A percentile compares a stretch with the other conserved stretches of the same genome.
Evolutionary conservation across 2,329 filamentous ascomycete genomes (phyloP).

Genomic region (Fusarium ambrosium): DNA sequence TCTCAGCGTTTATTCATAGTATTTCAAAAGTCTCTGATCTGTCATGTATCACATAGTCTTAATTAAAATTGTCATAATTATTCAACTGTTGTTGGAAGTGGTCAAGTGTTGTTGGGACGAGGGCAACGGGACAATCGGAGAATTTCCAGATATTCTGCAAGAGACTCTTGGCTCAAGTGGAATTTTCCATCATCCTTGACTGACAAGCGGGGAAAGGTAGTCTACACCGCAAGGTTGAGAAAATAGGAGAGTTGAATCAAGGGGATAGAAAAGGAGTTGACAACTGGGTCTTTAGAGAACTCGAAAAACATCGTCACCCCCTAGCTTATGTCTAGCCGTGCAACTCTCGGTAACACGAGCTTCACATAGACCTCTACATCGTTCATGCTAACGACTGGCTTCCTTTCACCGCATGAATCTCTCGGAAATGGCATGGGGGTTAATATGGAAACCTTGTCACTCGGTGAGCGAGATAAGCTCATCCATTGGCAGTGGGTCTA

Average conservation of each 20-base stretch:
- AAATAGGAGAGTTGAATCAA: background rate
- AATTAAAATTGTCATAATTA: background rate
- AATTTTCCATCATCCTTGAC: background rate
- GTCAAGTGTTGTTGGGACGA: background rate
- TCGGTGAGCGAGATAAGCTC: conserved; percentile 32
- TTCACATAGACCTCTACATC: background rate
- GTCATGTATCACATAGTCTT: conserved; percentile 10
- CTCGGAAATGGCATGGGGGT: background rate
- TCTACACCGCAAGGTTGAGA: conserved; percentile 2
- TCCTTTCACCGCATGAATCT: conserved; percentile 3
- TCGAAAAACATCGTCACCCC: background rate
- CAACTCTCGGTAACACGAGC: background rate
- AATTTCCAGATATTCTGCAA: conserved; percentile 4
- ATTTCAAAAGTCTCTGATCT: conserved; percentile 14
- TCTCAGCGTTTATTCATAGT: conserved; percentile 2
- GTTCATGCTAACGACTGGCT: background rate
- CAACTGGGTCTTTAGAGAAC: background rate
- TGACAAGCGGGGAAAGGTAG: background rate
- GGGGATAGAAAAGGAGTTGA: background rate
- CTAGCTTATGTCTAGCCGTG: background rate
- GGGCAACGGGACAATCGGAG: background rate
- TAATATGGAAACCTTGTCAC: conserved; percentile 5
- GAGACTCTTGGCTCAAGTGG: background rate
- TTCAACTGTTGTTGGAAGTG: background rate
- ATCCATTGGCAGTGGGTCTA: conserved; percentile 17